phyloP scores from a whole-genome alignment of 2,329 filamentous ascomycete species.

The Ophiognomonia clavigignenti-juglandacearum region DNA sequence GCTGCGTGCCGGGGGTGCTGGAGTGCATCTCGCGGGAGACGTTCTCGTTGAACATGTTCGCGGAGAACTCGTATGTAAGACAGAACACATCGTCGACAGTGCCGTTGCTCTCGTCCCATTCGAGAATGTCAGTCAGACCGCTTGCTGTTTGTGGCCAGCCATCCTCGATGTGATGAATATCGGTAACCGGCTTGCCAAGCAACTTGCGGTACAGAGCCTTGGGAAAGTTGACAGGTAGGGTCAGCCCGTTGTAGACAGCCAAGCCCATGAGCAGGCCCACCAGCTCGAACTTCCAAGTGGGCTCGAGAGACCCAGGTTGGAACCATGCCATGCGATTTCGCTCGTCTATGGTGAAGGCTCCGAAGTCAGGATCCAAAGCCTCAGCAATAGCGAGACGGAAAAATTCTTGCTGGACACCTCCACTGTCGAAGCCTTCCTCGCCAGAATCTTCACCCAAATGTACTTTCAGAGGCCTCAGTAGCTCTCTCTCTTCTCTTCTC shows the following conservation, averaged over 20 bases:
- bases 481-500: conserved; percentile 75
- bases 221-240: conserved; percentile 85
- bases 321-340: conserved; percentile 84
- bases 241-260: conserved; percentile 89
- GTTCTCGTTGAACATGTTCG: conserved; percentile 51
- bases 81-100: conserved; percentile 77
- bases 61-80: conserved; percentile 81
- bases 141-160: conserved; percentile 81
- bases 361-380: conserved; percentile 72
- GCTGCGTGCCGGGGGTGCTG: conserved; percentile 20
- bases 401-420: conserved; percentile 94
- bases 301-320: conserved; percentile 73
- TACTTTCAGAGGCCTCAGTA: conserved; percentile 82
- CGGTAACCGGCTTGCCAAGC: conserved; percentile 61
- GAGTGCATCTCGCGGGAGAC: conserved; percentile 53
- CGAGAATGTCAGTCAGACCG: conserved; percentile 66
- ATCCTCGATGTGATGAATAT: conserved; percentile 73
- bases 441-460: conserved; percentile 76
- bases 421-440: conserved; percentile 88
- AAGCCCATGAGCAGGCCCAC: conserved; percentile 83
- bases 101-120: conserved; percentile 72
- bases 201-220: conserved; percentile 78
- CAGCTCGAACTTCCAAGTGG: conserved; percentile 85
- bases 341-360: conserved; percentile 73
- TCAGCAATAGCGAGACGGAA: conserved; percentile 81